Conservation (phyloP, 140 eudicot species). For the Senecio squalidus region DNA sequence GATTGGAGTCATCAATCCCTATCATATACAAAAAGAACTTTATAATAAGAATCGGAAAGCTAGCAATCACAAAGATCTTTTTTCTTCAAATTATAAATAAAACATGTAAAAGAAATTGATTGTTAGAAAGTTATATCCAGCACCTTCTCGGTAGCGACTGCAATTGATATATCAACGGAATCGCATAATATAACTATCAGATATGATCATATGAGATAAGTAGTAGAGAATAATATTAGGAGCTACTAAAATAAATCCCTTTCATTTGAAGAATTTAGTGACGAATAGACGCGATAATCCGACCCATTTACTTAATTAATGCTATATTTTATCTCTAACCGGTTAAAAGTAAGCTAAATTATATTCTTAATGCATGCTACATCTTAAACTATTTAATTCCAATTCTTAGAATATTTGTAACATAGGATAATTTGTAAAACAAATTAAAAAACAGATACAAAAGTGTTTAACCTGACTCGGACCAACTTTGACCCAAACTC, state of each 20-base stretch:
- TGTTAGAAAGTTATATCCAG: no score
- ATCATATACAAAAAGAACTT: constrained; percentile 13
- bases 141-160: constrained; percentile 99
- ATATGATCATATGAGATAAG: constrained; percentile 2
- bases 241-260: constrained; percentile 1
- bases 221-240: background rate
- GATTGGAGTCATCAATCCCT: constrained; percentile 99
- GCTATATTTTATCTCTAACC: no score
- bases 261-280: background rate
- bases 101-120: no score
- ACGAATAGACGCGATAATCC: background rate
- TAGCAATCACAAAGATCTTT: background rate
- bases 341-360: background rate
- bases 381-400: background rate
- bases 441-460: background rate
- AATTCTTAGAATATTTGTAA: background rate
- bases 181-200: constrained; percentile 41
- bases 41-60: background rate
- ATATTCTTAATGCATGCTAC: background rate
- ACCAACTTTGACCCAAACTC: background rate
- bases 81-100: no score
- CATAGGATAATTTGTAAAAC: no score
- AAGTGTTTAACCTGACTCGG: background rate
- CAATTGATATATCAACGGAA: constrained; percentile 95
- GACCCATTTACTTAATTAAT: background rate